Conservation (phyloP, 768 basidiomycete genomes). For the Podaxis sp. region DNA sequence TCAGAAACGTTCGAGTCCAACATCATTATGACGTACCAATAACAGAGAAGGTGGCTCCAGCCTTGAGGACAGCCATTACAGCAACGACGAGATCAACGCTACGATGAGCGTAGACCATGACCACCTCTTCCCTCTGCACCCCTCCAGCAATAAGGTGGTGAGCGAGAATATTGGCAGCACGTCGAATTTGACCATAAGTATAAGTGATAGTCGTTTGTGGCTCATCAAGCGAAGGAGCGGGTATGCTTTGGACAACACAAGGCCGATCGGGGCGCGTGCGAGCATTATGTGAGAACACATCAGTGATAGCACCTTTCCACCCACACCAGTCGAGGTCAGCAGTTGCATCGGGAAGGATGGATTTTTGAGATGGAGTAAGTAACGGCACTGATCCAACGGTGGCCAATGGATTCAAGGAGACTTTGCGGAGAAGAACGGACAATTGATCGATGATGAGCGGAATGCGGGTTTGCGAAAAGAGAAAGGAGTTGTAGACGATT, state of each 20-base stretch:
- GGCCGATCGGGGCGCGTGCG: constrained; percentile 73
- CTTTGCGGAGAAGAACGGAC: constrained; percentile 70
- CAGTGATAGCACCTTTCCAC: constrained; percentile 96
- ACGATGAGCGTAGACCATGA: constrained; percentile 96
- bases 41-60: constrained; percentile 95
- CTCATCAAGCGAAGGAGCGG: constrained; percentile 36
- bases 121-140: constrained; percentile 89
- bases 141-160: constrained; percentile 88
- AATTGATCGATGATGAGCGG: constrained; percentile 83
- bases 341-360: constrained; percentile 76
- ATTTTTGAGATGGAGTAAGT: constrained; percentile 68
- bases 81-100: constrained; percentile 96
- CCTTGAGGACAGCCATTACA: constrained; percentile 95
- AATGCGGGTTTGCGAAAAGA: constrained; percentile 83
- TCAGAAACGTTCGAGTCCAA: not conserved
- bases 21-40: constrained; percentile 62
- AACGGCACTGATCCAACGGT: constrained; percentile 80
- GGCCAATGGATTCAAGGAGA: constrained; percentile 63
- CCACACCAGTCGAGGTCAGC: constrained; percentile 95
- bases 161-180: constrained; percentile 85
- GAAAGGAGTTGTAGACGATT: constrained; percentile 90
- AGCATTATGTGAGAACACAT: constrained; percentile 91
- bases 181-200: constrained; percentile 79
- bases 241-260: constrained; percentile 83
- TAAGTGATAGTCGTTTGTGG: constrained; percentile 59